Evolutionary conservation across 2,329 filamentous ascomycete species (phyloP).

Genomic region (Trichoderma hamatum): DNA sequence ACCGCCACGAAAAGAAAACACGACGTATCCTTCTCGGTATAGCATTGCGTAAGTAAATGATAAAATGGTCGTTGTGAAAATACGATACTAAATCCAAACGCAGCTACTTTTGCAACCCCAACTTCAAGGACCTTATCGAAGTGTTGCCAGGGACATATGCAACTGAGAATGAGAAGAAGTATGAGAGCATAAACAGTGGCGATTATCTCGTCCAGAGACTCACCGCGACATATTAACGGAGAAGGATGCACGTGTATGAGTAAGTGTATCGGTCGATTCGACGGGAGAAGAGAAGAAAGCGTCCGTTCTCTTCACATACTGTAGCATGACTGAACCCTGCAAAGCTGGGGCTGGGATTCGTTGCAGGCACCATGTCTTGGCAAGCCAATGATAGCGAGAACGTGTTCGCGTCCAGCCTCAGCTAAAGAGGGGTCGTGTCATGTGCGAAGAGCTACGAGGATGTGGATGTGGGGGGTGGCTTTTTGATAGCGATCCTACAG

Average conservation of each 20-base stretch:
- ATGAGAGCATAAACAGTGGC: conserved; percentile 74
- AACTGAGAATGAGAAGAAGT: conserved; percentile 71
- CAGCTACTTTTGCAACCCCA: conserved; percentile 86
- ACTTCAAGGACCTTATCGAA: conserved; percentile 74
- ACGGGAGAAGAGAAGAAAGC: not conserved
- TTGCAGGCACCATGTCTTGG: not conserved
- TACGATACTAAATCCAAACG: not conserved
- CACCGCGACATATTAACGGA: conserved; percentile 65
- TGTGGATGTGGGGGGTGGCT: conserved; percentile 24
- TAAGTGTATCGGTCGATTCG: not conserved
- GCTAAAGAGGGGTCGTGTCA: conserved; percentile 9
- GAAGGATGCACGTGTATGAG: not conserved
- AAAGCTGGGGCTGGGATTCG: not conserved
- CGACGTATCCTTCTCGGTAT: conserved; percentile 74
- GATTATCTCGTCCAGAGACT: conserved; percentile 81
- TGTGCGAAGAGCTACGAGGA: conserved; percentile 10
- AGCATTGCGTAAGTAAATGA: conserved; percentile 70
- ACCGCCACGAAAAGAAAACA: conserved; percentile 64
- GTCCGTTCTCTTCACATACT: not conserved
- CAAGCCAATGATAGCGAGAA: not conserved
- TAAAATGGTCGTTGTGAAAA: not conserved
- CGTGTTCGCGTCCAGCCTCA: conserved; percentile 5
- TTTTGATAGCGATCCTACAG: conserved; percentile 10
- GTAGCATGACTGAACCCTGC: conserved; percentile 2
- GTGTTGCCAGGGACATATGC: conserved; percentile 77